Percentiles rank a stretch among this genome's conserved stretches.
These are phyloP conservation scores for Fusarium tanahbumbuense DNA, from an alignment of 2,329 filamentous ascomycete genomes.

Conservation along the genomic window DNA sequence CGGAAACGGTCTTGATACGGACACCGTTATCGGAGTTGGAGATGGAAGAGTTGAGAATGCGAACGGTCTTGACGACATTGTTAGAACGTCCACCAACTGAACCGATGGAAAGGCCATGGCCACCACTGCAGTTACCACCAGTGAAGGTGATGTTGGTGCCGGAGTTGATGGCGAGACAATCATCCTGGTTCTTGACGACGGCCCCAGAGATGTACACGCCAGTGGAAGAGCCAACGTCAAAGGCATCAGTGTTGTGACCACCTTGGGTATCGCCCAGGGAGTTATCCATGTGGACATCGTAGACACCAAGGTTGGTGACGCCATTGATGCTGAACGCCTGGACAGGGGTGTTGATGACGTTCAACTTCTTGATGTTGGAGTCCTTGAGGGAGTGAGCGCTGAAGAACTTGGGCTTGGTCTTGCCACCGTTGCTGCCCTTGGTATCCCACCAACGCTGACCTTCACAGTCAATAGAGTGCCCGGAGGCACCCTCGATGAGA, in stretches of 20 bases:
- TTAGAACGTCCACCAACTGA: conserved; percentile 60
- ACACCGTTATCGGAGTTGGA: conserved; percentile 65
- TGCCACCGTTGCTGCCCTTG: conserved; percentile 69
- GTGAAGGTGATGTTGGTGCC: conserved; percentile 61
- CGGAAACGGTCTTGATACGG: conserved; percentile 62
- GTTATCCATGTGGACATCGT: conserved; percentile 54
- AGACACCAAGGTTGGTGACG: conserved; percentile 51
- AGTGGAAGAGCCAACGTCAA: conserved; percentile 64
- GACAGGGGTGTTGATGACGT: conserved; percentile 57
- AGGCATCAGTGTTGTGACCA: conserved; percentile 68
- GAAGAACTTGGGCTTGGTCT: conserved; percentile 73
- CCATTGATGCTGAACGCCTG: conserved; percentile 57
- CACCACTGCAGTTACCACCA: conserved; percentile 57
- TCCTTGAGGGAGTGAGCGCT: conserved; percentile 56
- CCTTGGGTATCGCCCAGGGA: conserved; percentile 51
- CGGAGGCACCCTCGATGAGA: conserved; percentile 63
- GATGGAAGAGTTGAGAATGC: conserved; percentile 62
- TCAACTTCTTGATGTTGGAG: conserved; percentile 54
- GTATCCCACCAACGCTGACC: conserved; percentile 71
- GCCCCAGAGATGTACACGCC: conserved; percentile 64
- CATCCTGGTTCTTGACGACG: conserved; percentile 70
- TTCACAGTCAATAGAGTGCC: conserved; percentile 63
- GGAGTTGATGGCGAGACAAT: conserved; percentile 69
- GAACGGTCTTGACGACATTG: conserved; percentile 64
- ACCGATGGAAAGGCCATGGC: conserved; percentile 58